phyloP scores from a whole-genome alignment of 495 filamentous ascomycete genomes.

The Xylaria intraflava region DNA sequence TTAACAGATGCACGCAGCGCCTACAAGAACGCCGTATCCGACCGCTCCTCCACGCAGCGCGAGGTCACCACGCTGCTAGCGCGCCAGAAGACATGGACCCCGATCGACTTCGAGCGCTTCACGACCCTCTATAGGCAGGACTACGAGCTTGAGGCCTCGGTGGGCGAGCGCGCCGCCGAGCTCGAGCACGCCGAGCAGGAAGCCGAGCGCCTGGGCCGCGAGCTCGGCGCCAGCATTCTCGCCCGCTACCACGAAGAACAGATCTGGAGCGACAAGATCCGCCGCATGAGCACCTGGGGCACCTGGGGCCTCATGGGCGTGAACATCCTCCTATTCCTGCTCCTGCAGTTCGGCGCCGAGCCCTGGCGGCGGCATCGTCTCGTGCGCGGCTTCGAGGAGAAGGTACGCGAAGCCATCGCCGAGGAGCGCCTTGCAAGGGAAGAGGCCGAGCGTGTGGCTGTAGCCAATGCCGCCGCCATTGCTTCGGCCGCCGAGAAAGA shows the following conservation, averaged over 20 bases:
- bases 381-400: constrained; percentile 68
- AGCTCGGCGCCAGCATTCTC: constrained; percentile 72
- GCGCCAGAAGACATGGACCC: constrained; percentile 86
- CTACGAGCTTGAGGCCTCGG: constrained; percentile 87
- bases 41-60: constrained; percentile 79
- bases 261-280: constrained; percentile 97
- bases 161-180: constrained; percentile 62
- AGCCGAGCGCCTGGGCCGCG: constrained; percentile 65
- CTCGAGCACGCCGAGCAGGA: constrained; percentile 68
- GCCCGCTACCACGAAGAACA: constrained; percentile 97
- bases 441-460: constrained; percentile 10
- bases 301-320: constrained; percentile 98
- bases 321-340: constrained; percentile 82
- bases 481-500: neutral
- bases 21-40: constrained; percentile 70
- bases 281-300: constrained; percentile 93
- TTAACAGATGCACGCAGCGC: constrained; percentile 64
- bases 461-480: neutral
- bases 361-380: constrained; percentile 80
- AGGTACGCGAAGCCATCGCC: constrained; percentile 57
- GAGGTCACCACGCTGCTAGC: constrained; percentile 93
- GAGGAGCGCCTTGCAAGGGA: constrained; percentile 42
- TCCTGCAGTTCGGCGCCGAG: constrained; percentile 89
- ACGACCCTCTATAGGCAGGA: constrained; percentile 86
- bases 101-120: constrained; percentile 86